Evolutionary conservation across 176 grass and related monocot genomes (phyloP).

Genomic region (Rhynchospora breviuscula): DNA sequence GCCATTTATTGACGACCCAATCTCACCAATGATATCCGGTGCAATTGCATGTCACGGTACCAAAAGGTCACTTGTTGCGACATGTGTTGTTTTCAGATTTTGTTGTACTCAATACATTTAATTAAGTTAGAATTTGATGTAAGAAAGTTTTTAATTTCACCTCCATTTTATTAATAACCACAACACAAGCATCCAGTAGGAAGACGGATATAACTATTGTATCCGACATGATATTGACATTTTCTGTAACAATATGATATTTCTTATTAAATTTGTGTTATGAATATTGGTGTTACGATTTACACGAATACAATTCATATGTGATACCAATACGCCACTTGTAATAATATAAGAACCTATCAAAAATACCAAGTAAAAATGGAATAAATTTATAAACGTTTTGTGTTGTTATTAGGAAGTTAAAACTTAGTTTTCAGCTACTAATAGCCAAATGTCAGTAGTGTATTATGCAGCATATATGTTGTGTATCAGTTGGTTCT

Average conservation of each 20-base stretch:
- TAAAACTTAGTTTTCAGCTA: not conserved
- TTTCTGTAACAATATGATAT: not conserved
- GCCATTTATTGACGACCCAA: no score
- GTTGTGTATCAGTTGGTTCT: not conserved
- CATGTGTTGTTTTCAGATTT: no score
- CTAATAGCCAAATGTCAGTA: no score
- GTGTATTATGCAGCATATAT: no score
- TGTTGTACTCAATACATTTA: no score
- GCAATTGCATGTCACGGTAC: no score
- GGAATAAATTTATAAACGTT: not conserved
- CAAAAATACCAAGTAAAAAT: not conserved
- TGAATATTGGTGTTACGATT: not conserved
- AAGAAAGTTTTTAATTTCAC: not conserved
- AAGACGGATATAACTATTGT: not conserved
- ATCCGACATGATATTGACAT: not conserved
- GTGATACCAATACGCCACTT: not conserved
- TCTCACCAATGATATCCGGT: no score
- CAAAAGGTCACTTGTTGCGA: no score
- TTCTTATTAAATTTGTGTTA: not conserved
- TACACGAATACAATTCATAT: not conserved
- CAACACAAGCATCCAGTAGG: not conserved
- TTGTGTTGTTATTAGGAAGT: not conserved
- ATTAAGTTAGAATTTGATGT: not conserved
- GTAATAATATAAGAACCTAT: no score
- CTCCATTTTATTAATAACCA: not conserved